Percentiles rank a stretch among this genome's conserved stretches.
These are phyloP conservation scores for Alliaria petiolata DNA, from an alignment of 345 rosid genomes.

Conservation along the genomic window DNA sequence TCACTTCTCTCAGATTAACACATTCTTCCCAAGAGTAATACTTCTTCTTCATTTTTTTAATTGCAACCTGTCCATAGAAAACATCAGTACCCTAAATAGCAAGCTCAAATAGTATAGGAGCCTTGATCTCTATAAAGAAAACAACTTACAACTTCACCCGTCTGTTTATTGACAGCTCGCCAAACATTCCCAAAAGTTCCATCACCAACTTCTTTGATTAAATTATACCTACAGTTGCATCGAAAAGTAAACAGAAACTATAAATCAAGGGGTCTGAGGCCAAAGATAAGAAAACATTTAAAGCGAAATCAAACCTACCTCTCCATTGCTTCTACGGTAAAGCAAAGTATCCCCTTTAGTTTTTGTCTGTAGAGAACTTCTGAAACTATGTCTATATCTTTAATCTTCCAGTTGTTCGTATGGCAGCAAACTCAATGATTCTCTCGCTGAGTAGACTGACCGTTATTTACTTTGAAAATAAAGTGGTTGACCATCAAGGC, in stretches of 20 bases:
- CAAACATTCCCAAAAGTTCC: slow-evolving; percentile 97
- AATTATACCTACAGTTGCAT: slow-evolving; percentile 57
- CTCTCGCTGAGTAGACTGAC: slow-evolving; percentile 42
- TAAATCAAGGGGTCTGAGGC: neutral
- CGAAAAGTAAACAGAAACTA: neutral
- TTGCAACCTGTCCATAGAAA: slow-evolving; percentile 65
- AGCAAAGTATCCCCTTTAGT: slow-evolving; percentile 47
- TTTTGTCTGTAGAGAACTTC: slow-evolving; percentile 31
- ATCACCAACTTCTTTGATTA: slow-evolving; percentile 89
- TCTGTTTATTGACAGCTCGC: slow-evolving; percentile 71
- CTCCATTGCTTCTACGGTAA: slow-evolving; percentile 58
- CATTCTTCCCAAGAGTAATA: slow-evolving; percentile 96
- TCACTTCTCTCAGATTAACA: slow-evolving; percentile 88
- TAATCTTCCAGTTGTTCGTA: slow-evolving; percentile 21
- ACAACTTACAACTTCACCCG: slow-evolving; percentile 85
- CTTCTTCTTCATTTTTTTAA: slow-evolving; percentile 95
- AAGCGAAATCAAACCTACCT: slow-evolving; percentile 47
- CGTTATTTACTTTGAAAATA: slow-evolving; percentile 49
- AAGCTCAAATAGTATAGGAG: neutral
- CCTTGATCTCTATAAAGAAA: neutral
- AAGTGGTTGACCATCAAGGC: slow-evolving; percentile 35
- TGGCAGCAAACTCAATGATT: slow-evolving; percentile 17
- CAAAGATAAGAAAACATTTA: neutral
- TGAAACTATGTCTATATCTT: too few species aligned
- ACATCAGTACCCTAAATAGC: neutral